These are phyloP conservation scores for Berberis vulgaris DNA, from an alignment of 164 flowering plant species.

Conservation along the genomic window DNA sequence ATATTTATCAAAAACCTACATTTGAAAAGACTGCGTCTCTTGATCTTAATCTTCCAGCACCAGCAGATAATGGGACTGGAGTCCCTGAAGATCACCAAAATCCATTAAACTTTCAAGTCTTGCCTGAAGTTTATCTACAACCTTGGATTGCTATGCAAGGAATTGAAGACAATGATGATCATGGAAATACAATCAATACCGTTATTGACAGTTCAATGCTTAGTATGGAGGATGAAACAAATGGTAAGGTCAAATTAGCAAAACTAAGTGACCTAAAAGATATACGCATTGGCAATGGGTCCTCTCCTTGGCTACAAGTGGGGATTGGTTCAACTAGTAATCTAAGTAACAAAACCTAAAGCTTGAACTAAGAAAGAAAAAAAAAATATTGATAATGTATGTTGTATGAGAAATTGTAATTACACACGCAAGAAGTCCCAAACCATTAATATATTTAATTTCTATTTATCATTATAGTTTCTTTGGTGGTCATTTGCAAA, in stretches of 20 bases:
- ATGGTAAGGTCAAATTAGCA: constrained; percentile 65
- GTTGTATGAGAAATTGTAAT: no score
- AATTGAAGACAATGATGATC: constrained; percentile 4
- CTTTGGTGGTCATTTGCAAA: no score
- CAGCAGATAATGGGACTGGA: constrained; percentile 16
- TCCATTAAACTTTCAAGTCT: constrained; percentile 31
- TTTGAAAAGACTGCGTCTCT: constrained; percentile 19
- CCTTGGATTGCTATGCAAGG: constrained; percentile 33
- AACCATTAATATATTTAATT: no score
- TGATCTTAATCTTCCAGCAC: constrained; percentile 74
- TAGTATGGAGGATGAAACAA: constrained; percentile 51
- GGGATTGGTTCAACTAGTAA: constrained; percentile 69
- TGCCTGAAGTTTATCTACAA: constrained; percentile 38
- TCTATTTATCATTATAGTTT: no score
- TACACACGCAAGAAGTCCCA: no score
- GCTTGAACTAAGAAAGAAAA: no score
- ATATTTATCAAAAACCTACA: constrained; percentile 17
- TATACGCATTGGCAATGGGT: constrained; percentile 34
- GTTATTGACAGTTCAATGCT: constrained; percentile 5
- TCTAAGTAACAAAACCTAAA: constrained; percentile 8
- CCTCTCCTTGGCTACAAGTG: constrained; percentile 83
- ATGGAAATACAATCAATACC: neutral
- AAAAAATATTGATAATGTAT: no score
- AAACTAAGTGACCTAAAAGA: constrained; percentile 79
- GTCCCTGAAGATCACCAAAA: constrained; percentile 17